Evolutionary conservation across 768 basidiomycete genomes (phyloP), one percentile per base, ranked within the genome.

Genomic region (Tubosaeta sp.): DNA sequence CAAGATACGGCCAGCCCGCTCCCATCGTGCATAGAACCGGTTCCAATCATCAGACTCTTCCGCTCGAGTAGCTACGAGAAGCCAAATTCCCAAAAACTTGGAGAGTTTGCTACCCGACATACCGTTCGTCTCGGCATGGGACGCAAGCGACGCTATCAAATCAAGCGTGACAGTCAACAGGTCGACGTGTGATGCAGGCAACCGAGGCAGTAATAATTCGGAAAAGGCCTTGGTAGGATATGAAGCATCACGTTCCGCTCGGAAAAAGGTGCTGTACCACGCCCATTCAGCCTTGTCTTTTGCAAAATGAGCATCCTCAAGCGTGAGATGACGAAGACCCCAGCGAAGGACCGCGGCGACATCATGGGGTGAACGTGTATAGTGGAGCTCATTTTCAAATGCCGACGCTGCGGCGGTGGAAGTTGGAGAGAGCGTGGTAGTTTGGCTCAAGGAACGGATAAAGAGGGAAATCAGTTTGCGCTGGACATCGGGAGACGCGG

Each of bases 271-370:
- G 32, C 68, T 71, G 66, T 90, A 91, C 90, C 90, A 91, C 3
- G 68, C 69, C 61, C 79, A 79, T 76, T 81, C 60, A 66, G 71
- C 40, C 71, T 65, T 5, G 41, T 77, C 73, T 39, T 76, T 80
- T 25, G 86, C 87, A 55, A 90, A 87, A 14, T 71, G 72, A 19
- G 70, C 67, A 5, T 77, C 76, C 25, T 85, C 79, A 6, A 90
- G 71, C 25, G 80, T 72, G 39, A 90, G 72, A 62, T 91, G 89
- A 27, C 89, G 82, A 25, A 91, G 66, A 31, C 79, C 86, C 90
- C 90, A 91, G 39, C 90, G 83, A 16, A 91, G 73, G 14, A 90
- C 84, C 22, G 88, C 83, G 14, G 90, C 87, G 42, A 88, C 75
- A 61, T 91, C 90, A 48, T 90, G 84, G 1, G 86, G 80, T 30